Evolutionary conservation across 495 filamentous ascomycete genomes (phyloP), one percentile per base, ranked within the genome.

Genomic region (Oidiodendron maius): DNA sequence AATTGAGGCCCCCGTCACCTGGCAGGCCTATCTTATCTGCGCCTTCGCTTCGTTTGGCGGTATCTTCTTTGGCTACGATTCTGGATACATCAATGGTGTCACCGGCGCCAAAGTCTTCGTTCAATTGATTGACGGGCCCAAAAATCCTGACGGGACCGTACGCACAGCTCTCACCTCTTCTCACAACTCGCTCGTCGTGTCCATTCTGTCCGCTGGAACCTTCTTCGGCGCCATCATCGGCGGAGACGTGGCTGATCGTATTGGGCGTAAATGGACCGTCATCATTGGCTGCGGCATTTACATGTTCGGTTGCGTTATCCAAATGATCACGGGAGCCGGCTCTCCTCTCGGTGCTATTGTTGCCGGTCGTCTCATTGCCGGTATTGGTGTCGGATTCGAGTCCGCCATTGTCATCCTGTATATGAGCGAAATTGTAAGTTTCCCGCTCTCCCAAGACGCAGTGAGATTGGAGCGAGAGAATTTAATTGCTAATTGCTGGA

Each of bases 121-220:
- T 51, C 20, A 68, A 13, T 59, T 66, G 32, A 69, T 76, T 58
- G 34, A 32, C 12, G 24, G 36, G 10, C 46, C 42, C 11, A 36
- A 36, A 12, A 42, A 47, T 32, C 42, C 44, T 21, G 50, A 38
- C 3, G 22, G 28, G 25, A 24, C 41, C 34, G 38, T 15, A 9
- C 1, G 35, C 15, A 23, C 24, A 3, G 39, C 25, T 5, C 22
- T 52, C 21, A 18, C 49, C 17, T 48, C 48, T 25, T 51, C 54
- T 21, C 38, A 57, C 43, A 47, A 44, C 15, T 89, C 87, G 10
- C 72, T 86, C 57, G 83, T 89, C 48, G 84, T 88, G 32, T 90
- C 88, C 4, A 84, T 96, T 28, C 74, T 96, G 32, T 95, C 89
- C 0, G 87, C 84, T 10, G 89, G 89, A 46, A 96, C 90, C 11